Conservation (phyloP, 495 filamentous ascomycete genomes). For the Ramalina peruviana region DNA sequence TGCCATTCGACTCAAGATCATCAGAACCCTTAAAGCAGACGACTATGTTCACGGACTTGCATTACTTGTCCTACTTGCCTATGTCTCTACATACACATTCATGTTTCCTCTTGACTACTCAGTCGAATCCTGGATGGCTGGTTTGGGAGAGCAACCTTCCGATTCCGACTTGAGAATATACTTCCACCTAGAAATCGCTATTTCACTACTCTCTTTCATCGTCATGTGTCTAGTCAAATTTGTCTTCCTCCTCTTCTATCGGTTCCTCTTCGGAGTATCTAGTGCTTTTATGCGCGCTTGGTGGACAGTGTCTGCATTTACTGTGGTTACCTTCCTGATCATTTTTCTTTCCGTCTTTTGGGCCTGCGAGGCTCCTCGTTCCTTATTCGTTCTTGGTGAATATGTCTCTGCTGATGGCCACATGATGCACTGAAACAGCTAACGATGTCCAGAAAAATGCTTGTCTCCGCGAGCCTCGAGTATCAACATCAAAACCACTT, state of each 20-base stretch:
- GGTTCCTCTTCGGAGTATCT: no score
- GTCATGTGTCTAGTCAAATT: neutral
- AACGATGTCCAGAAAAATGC: no score
- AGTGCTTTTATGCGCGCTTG: no score
- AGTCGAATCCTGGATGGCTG: neutral
- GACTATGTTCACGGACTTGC: slow-evolving; percentile 3
- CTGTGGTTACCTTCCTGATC: no score
- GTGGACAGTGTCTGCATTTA: no score
- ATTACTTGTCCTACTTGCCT: neutral
- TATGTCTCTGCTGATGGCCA: neutral
- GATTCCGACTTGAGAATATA: neutral
- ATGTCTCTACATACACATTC: neutral
- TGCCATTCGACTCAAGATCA: neutral
- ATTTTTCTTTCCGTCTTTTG: no score
- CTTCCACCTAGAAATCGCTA: neutral
- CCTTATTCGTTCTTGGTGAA: neutral
- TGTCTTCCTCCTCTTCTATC: no score
- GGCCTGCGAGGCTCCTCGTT: neutral
- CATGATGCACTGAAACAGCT: neutral
- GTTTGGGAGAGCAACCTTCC: slow-evolving; percentile 1
- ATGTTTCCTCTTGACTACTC: neutral
- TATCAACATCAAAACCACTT: neutral
- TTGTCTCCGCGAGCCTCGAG: neutral
- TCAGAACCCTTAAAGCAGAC: neutral
- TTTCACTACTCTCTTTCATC: neutral